Conservation (phyloP, 345 rosid species). For the Melaleuca quinquenervia region DNA sequence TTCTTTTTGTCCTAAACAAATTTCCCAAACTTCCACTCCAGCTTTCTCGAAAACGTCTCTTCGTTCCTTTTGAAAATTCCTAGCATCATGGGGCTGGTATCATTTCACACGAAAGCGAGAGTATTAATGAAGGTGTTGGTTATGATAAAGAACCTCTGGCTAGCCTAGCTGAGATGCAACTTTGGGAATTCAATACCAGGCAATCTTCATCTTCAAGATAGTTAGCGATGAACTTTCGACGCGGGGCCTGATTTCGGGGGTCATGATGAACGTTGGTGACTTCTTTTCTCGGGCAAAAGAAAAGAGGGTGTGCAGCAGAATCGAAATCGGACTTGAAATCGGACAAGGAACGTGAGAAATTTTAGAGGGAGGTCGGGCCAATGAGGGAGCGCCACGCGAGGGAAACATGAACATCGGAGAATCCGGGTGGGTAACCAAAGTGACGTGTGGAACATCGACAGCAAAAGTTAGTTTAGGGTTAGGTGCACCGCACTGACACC, state of each 20-base stretch:
- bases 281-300: too few relatives aligned
- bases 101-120: fast-evolving
- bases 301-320: too few relatives aligned
- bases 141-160: too few relatives aligned
- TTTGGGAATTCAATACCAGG: too few relatives aligned
- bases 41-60: fast-evolving
- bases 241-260: too few relatives aligned
- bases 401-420: background rate
- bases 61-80: background rate
- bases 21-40: background rate
- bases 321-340: too few relatives aligned
- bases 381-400: background rate
- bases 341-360: too few relatives aligned
- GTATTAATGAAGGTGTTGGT: fast-evolving
- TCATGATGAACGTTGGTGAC: too few relatives aligned
- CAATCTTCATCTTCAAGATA: too few relatives aligned
- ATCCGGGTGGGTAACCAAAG: background rate
- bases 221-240: too few relatives aligned
- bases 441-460: background rate
- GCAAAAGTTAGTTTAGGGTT: background rate
- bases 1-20: background rate
- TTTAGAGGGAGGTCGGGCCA: background rate
- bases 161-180: too few relatives aligned
- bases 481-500: background rate
- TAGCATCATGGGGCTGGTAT: fast-evolving